Evolutionary conservation across 2,329 filamentous ascomycete genomes (phyloP).

Genomic region (Fusarium nanum): DNA sequence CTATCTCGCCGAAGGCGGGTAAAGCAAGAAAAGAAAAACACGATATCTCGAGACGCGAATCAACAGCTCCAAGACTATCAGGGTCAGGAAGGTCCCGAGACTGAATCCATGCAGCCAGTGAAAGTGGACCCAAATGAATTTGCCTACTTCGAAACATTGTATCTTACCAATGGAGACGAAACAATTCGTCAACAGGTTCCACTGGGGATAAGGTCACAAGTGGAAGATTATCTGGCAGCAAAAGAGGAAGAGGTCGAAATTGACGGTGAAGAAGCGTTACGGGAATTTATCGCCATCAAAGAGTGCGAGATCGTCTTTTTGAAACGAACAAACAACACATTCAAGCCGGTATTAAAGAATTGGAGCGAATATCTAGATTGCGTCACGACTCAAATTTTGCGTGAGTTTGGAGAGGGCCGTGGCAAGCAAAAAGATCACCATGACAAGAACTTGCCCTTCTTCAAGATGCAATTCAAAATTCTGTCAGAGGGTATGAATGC

Average conservation of each 20-base stretch:
- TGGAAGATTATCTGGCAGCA: background rate
- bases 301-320: background rate
- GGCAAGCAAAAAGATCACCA: too few relatives aligned
- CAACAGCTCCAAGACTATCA: background rate
- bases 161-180: background rate
- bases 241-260: background rate
- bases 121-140: background rate
- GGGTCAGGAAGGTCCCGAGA: rapidly evolving
- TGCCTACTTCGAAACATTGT: background rate
- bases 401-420: too few relatives aligned
- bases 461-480: background rate
- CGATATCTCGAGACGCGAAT: background rate
- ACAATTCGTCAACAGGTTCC: background rate
- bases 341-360: background rate
- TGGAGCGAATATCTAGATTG: background rate
- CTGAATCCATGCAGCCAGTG: background rate
- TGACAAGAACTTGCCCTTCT: background rate
- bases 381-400: background rate
- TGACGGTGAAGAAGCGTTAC: background rate
- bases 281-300: background rate
- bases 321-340: background rate
- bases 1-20: background rate
- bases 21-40: background rate
- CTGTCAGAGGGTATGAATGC: background rate
- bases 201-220: background rate